Evolutionary conservation across 257 asterid species (phyloP).

Genomic region (Lithospermum erythrorhizon): DNA sequence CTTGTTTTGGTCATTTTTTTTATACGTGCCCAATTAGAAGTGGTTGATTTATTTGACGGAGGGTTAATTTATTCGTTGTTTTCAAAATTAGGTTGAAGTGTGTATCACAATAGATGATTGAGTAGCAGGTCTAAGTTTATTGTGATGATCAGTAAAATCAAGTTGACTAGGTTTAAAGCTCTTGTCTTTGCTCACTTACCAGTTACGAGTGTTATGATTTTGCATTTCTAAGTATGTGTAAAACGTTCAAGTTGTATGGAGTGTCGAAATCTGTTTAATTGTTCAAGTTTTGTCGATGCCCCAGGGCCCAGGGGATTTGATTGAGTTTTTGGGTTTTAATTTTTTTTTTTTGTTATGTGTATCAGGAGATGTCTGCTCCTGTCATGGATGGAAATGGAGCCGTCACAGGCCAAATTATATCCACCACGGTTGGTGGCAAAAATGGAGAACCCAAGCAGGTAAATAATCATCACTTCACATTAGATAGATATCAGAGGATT

Average conservation of each 20-base stretch:
- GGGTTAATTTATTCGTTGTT: no score
- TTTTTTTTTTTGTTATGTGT: slow-evolving; percentile 15
- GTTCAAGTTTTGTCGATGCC: background rate
- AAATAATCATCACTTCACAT: background rate
- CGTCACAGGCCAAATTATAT: slow-evolving; percentile 83
- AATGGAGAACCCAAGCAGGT: slow-evolving; percentile 98
- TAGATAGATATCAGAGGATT: background rate
- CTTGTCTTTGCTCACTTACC: background rate
- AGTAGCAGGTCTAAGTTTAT: background rate
- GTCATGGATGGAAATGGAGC: slow-evolving; percentile 53
- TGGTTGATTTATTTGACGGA: background rate
- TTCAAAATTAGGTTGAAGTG: background rate
- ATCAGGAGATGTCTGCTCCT: slow-evolving; percentile 68
- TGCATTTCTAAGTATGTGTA: no score
- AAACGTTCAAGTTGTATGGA: background rate
- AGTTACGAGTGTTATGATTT: no score
- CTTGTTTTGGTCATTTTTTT: no score
- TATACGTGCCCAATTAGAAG: background rate
- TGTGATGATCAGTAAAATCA: no score
- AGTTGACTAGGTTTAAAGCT: background rate
- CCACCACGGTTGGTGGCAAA: slow-evolving; percentile 87
- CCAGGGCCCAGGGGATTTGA: background rate
- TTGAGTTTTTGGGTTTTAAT: background rate
- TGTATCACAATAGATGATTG: background rate
- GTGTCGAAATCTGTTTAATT: background rate